Base-by-base conservation (phyloP, 83 land plant species). In the Picea engelmannii region DNA sequence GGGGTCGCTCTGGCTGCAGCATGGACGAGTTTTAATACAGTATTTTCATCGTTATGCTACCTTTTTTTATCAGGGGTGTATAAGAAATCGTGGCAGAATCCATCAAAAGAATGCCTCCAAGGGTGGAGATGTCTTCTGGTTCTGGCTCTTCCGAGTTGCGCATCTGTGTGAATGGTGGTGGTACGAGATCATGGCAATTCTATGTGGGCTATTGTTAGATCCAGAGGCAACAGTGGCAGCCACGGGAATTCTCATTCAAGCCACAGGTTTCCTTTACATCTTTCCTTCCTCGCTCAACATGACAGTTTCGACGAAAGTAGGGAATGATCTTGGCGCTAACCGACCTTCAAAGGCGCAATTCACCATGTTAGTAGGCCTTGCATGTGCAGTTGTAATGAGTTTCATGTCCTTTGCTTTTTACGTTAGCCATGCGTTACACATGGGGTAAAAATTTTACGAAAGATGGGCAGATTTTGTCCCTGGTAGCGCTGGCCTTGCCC, bases 251-350 rank as follows among this genome's bases (percentile, higher is more conserved):
- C 31, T 27, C 31, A 27, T 27, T 58, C 88, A 86, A 55, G 83
- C 85, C 15, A 86, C 88, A 13, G 42, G 82, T 6, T 49, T 86
- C 25, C 83, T 86, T 23, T 86, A 86, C 82, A 84, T 86, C 55
- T 83, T 86, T 77, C 88, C 88, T 8, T 82, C 31, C 31, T 27
- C 31, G 31, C 31, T 27, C 31, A 27, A 1, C 31, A 27, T 27
- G 31, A 27, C 31, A 27, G 31, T 27, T 27, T 27, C 31, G 31
- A 27, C 31, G 31, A 27, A 1, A 27, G 31, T 27, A 27, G 85
- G 88, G 44, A 86, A 86, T 77, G 85, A 83, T 79, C 80, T 86
- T 55, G 88, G 88, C 1, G 85, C 82, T 4, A 61, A 70, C 66
- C 62, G 75, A 2, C 88, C 85, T 5, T 75, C 49, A 3, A 65